Evolutionary conservation across 164 flowering plant genomes (phyloP).

Genomic region (Umbilicus rupestris): DNA sequence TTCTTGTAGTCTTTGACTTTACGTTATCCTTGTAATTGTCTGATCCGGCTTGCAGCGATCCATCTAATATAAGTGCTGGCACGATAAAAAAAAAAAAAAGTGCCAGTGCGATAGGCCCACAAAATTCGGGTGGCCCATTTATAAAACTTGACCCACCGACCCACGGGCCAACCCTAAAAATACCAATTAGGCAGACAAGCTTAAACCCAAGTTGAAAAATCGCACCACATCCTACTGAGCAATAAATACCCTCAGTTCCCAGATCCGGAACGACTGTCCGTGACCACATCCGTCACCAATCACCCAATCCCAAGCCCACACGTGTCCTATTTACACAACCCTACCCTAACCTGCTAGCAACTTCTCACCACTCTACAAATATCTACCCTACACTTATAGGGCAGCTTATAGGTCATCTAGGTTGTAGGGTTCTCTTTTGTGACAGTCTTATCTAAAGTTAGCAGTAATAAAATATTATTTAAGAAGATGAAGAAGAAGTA

Average conservation of each 20-base stretch:
- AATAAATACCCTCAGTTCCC: constrained; percentile 6
- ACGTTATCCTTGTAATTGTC: no score
- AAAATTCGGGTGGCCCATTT: background rate
- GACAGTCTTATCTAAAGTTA: constrained; percentile 2
- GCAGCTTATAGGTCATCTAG: background rate
- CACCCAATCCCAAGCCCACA: background rate
- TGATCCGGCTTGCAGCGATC: no score
- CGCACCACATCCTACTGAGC: background rate
- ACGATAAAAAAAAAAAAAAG: background rate
- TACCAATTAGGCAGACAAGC: background rate
- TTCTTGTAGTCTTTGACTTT: no score
- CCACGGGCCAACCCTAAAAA: background rate
- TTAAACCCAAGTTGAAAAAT: background rate
- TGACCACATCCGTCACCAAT: background rate
- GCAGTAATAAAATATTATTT: background rate
- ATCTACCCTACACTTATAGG: background rate
- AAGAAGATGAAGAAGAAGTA: background rate
- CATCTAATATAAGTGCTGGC: no score
- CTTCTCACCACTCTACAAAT: background rate
- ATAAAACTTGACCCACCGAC: background rate
- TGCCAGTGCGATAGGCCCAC: background rate
- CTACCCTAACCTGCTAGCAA: background rate
- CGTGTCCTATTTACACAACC: no score
- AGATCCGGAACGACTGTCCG: constrained; percentile 18
- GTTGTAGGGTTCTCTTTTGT: background rate